Evolutionary conservation across 331 rosid species (phyloP), one percentile per base, ranked within the genome.

Genomic region (Acacia concinna): DNA sequence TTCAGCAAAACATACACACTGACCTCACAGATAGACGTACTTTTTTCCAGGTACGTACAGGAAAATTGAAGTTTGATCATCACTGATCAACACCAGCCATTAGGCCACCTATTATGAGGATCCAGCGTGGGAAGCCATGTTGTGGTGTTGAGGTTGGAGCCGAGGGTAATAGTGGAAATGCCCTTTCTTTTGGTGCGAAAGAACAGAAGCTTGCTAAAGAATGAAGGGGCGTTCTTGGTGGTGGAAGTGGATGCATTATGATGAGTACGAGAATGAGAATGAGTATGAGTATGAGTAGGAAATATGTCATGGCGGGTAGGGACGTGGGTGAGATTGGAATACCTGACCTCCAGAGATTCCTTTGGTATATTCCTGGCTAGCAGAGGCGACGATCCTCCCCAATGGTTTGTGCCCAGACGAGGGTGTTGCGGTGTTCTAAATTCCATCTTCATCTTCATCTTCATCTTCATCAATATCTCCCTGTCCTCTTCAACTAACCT

Each of bases 311-410:
- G 88, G 0, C 70, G 76, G 0, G 78, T 74, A 1, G 85, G 78
- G 31, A 34, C 13, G 1, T 83, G n/a, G 88, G 85, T 87, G 86
- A 89, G 89, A 41, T 54, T 92, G 28, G 84, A 77, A 34, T 89
- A 84, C 67, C 83, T 88, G 14, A 78, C 87, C 23, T 94, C 92
- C 60, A 90, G 97, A 27, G 94, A 89, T 69, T 90, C 93, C 15
- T 87, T 79, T 0, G 94, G 93, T 32, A 90, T 76, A 79, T 89
- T 73, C 81, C 97, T 89, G 34, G 97, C 95, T 71, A 94, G 54
- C 84, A 94, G 79, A 28, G 98, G 97, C 71, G 97, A 92, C 59
- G 90, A 89, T 75, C 97, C 98, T 41, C 97, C 94, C 98, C 97
- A 89, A 6, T 81, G 82, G 74, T 88, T 90, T 57, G 84, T 63